Evolutionary conservation across 2,329 filamentous ascomycete genomes (phyloP), one percentile per base, ranked within the genome.

Genomic region (Arthrinium puccinioides): DNA sequence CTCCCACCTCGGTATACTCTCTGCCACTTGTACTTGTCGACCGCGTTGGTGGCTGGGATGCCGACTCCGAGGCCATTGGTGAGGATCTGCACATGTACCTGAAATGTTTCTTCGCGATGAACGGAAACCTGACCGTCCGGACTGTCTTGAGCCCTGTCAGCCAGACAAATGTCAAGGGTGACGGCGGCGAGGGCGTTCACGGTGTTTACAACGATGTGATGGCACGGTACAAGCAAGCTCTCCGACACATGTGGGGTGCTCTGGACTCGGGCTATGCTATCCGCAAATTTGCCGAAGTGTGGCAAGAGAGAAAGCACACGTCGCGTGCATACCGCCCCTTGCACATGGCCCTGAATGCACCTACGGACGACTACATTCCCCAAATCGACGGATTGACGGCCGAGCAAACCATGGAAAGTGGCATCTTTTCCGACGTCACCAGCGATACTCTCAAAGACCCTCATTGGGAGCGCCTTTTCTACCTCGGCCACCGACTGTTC

Each of bases 1-100:
- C 82, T 10, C 82, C 82, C 3, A 86, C 82, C 0, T 86, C 82
- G 1, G 82, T 86, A 23, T 87, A 86, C 52, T 85, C 82, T 5
- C 57, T 86, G 1, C 76, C 82, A 1, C 69, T 87, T 27, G 69
- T 74, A 31, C 61, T 87, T 13, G 73, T 82, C 27, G 80, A 84
- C 48, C 70, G 74, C 20, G 82, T 84, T 21, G 79, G 79, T 9
- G 82, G 82, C 19, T 87, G 82, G 82, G 82, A 86, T 52, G 74
- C 75, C 37, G 79, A 76, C 36, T 69, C 75, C 2, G 81, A 84
- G 43, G 81, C 82, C 15, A 86, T 87, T 47, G 82, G 82, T 29
- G 82, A 87, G 58, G 82, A 86, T 52, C 60, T 86, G 51, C 82
- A 87, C 62, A 86, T 86, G 82, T 83, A 83, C 53, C 68, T 86